Percentiles rank a stretch among this genome's conserved stretches.
Evolutionary conservation across 2,329 filamentous ascomycete genomes (phyloP).

Genomic region (Exophiala phaeomuriformis): DNA sequence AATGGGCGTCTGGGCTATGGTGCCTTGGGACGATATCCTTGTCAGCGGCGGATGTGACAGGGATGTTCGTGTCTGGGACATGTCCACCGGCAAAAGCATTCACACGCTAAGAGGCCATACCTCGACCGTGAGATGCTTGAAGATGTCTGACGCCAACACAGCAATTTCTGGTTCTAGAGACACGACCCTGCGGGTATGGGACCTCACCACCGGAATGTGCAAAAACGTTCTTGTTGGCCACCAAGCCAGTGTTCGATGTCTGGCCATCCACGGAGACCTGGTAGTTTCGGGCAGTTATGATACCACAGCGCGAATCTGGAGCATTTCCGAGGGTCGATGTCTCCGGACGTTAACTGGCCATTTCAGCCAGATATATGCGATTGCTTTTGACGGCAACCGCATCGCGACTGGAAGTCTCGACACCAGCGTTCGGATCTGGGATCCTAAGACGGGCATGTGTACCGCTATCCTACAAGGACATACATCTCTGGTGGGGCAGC

Average conservation of each 20-base stretch:
- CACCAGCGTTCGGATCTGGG: conserved; percentile 95
- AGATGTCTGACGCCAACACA: conserved; percentile 91
- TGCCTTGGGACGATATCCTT: conserved; percentile 90
- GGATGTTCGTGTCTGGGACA: conserved; percentile 94
- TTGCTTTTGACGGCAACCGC: conserved; percentile 88
- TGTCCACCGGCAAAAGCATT: conserved; percentile 73
- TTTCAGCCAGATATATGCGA: conserved; percentile 98
- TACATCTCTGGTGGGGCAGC: conserved; percentile 89
- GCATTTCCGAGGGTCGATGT: conserved; percentile 89
- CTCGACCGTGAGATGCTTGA: conserved; percentile 90
- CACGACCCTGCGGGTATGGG: conserved; percentile 91
- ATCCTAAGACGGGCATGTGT: conserved; percentile 77
- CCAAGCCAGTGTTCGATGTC: conserved; percentile 86
- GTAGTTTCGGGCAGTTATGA: conserved; percentile 99
- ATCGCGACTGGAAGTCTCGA: conserved; percentile 94
- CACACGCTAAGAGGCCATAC: conserved; percentile 90
- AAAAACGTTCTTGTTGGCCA: conserved; percentile 89
- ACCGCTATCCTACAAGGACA: conserved; percentile 92
- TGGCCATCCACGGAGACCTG: conserved; percentile 92
- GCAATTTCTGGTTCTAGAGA: conserved; percentile 95
- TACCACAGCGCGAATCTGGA: conserved; percentile 95
- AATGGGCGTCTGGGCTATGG: conserved; percentile 99
- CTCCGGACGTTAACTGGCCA: conserved; percentile 84
- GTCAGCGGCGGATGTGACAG: conserved; percentile 95
- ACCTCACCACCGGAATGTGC: conserved; percentile 79